Conservation (phyloP, 1,139 yeast genomes). For the Zygoascus sp. region DNA sequence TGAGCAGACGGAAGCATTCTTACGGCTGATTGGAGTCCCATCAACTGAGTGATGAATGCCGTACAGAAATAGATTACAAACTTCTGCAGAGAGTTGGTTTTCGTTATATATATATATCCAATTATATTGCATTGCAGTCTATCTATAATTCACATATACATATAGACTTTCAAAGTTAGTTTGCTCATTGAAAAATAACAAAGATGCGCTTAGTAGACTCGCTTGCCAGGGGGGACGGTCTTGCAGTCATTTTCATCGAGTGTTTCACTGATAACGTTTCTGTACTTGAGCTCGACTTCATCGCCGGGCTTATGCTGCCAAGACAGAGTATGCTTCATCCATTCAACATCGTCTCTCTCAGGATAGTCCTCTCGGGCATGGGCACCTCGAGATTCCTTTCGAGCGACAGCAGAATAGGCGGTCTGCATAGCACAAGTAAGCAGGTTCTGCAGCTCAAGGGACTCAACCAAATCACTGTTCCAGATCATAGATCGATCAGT, state of each 20-base stretch:
- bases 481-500: constrained; percentile 97
- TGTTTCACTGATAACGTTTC: constrained; percentile 78
- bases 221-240: constrained; percentile 93
- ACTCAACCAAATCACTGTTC: constrained; percentile 94
- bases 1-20: constrained; percentile 28
- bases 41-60: too few relatives aligned
- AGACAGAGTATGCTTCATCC: constrained; percentile 98
- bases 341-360: constrained; percentile 88
- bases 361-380: constrained; percentile 99
- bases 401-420: constrained; percentile 88
- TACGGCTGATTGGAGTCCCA: constrained; percentile 17
- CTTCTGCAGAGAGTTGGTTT: too few relatives aligned
- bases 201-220: constrained; percentile 69
- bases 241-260: constrained; percentile 91
- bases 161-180: neutral
- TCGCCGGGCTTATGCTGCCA: constrained; percentile 79
- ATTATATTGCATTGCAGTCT: constrained; percentile 1
- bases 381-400: constrained; percentile 98
- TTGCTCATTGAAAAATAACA: neutral
- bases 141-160: constrained; percentile 43
- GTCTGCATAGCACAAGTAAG: constrained; percentile 97
- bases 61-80: too few relatives aligned
- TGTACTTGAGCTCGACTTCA: constrained; percentile 71
- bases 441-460: constrained; percentile 93
- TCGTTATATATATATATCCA: neutral